A percentile compares a stretch with the other conserved stretches of the same genome.
Conservation (phyloP, 345 rosid genomes). For the Erodium maritimum region DNA sequence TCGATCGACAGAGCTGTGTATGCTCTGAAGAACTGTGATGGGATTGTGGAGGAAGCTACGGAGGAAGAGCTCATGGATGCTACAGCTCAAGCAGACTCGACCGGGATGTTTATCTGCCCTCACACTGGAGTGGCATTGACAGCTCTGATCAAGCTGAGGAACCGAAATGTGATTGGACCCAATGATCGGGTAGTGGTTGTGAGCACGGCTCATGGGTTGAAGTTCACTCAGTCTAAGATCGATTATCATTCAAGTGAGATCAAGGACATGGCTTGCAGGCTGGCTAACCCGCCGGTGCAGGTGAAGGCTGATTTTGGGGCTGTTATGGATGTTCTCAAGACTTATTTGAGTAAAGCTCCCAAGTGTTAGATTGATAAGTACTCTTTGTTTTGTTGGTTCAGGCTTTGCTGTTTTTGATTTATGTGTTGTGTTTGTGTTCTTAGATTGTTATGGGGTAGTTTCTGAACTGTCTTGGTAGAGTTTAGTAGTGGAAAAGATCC, state of each 20-base stretch:
- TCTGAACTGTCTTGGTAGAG: no score
- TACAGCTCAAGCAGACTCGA: conserved; percentile 82
- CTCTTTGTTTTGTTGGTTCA: no score
- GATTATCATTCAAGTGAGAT: conserved; percentile 71
- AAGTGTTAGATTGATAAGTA: conserved; percentile 8
- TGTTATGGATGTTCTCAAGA: conserved; percentile 75
- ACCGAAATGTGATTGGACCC: conserved; percentile 52
- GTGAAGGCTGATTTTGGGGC: conserved; percentile 78
- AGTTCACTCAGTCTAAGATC: conserved; percentile 71
- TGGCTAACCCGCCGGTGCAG: conserved; percentile 63
- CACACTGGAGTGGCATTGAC: conserved; percentile 90
- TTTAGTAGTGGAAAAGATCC: no score
- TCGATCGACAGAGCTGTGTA: conserved; percentile 83
- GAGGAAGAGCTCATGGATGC: conserved; percentile 96
- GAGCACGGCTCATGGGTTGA: conserved; percentile 91
- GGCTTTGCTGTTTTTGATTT: no score
- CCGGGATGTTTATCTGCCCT: conserved; percentile 91
- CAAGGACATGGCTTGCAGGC: conserved; percentile 66
- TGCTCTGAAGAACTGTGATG: conserved; percentile 60
- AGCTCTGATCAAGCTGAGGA: conserved; percentile 69
- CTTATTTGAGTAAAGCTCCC: conserved; percentile 33
- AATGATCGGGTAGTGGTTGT: conserved; percentile 73
- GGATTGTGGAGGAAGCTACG: conserved; percentile 79
- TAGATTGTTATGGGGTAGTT: no score
- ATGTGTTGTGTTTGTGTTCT: no score